Evolutionary conservation across 352 stramenopile genomes (phyloP).

Genomic region (Pythium grandisporangium): DNA sequence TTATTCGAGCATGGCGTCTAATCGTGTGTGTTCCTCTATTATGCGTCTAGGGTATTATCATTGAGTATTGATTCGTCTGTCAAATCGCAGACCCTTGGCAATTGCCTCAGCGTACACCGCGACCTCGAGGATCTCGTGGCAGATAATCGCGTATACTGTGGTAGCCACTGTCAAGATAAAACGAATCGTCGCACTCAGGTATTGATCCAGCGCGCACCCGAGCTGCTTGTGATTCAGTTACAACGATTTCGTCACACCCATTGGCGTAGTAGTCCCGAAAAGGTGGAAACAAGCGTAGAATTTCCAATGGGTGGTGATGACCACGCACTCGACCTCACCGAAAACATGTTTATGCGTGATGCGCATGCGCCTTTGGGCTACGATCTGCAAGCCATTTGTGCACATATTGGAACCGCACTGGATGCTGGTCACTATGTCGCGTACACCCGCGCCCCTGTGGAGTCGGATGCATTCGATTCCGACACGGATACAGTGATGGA

Average conservation of each 20-base stretch:
- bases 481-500: no score
- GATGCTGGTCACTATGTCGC: slow-evolving; percentile 72
- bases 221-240: slow-evolving; percentile 47
- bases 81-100: slow-evolving; percentile 28
- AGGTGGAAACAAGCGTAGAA: slow-evolving; percentile 38
- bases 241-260: slow-evolving; percentile 59
- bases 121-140: slow-evolving; percentile 46
- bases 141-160: slow-evolving; percentile 67
- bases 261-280: slow-evolving; percentile 22
- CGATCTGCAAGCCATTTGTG: slow-evolving; percentile 55
- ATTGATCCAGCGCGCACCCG: slow-evolving; percentile 47
- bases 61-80: slow-evolving; percentile 35
- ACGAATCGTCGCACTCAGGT: slow-evolving; percentile 66
- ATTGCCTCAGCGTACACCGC: slow-evolving; percentile 42
- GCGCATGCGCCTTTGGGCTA: slow-evolving; percentile 31
- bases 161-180: slow-evolving; percentile 50
- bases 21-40: no score
- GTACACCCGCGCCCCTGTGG: slow-evolving; percentile 20
- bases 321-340: slow-evolving; percentile 56
- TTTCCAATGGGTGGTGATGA: slow-evolving; percentile 40
- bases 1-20: no score
- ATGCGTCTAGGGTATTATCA: slow-evolving; percentile 61
- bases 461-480: slow-evolving; percentile 3
- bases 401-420: slow-evolving; percentile 51
- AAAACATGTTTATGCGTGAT: slow-evolving; percentile 56